These are phyloP conservation scores for Barnettozyma sucrosica DNA, from an alignment of 805 yeast species.

Conservation along the genomic window DNA sequence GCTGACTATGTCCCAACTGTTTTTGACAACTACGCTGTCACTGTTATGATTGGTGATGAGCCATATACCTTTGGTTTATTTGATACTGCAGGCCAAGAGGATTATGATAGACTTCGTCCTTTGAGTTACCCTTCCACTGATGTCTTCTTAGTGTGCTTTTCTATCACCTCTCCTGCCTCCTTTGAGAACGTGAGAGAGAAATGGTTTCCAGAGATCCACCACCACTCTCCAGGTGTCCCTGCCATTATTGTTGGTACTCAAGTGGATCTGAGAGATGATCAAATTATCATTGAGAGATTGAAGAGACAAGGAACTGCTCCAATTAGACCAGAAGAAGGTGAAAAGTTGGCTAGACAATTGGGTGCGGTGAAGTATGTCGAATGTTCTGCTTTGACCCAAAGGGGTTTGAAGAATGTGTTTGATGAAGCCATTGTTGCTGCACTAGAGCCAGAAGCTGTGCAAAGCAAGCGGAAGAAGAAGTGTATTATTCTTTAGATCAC, in stretches of 20 bases:
- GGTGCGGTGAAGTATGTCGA: constrained; percentile 96
- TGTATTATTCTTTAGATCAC: constrained; percentile 59
- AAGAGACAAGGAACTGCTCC: constrained; percentile 88
- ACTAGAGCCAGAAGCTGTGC: constrained; percentile 90
- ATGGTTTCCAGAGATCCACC: constrained; percentile 99
- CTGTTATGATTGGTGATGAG: constrained; percentile 95
- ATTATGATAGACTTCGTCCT: constrained; percentile 95
- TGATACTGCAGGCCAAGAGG: constrained; percentile 99
- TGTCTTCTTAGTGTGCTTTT: constrained; percentile 91
- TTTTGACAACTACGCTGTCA: constrained; percentile 90
- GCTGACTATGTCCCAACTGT: constrained; percentile 99
- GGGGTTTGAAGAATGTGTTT: constrained; percentile 95
- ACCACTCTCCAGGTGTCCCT: constrained; percentile 97
- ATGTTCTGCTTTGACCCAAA: constrained; percentile 95
- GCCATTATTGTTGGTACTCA: constrained; percentile 97
- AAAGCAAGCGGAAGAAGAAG: constrained; percentile 64
- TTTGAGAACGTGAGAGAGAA: constrained; percentile 97
- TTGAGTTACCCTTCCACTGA: constrained; percentile 96
- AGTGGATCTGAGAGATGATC: constrained; percentile 90
- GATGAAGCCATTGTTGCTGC: constrained; percentile 99
- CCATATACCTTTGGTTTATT: constrained; percentile 96
- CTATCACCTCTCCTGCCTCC: constrained; percentile 94
- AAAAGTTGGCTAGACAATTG: constrained; percentile 85
- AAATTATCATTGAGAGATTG: constrained; percentile 80
- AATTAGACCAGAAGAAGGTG: constrained; percentile 82